A percentile compares a stretch with the other conserved stretches of the same genome.
Conservation (phyloP, 129 eudicot genomes). For the Mikania micrantha region DNA sequence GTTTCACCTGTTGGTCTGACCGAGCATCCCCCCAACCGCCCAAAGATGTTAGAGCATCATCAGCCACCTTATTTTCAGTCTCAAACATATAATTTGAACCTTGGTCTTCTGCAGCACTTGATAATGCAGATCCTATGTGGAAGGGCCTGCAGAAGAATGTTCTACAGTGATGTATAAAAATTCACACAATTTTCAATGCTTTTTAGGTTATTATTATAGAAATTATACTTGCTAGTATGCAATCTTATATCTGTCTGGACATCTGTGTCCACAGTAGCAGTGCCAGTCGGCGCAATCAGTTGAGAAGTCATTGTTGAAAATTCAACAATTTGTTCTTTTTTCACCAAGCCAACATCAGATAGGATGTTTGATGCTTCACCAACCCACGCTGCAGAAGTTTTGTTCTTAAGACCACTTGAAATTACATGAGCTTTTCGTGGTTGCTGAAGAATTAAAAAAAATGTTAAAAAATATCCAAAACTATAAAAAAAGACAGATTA, state of each 20-base stretch:
- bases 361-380: slow-evolving; percentile 34
- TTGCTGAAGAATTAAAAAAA: slow-evolving; percentile 33
- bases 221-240: slow-evolving; percentile 50
- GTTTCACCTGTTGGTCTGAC: slow-evolving; percentile 48
- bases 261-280: slow-evolving; percentile 47
- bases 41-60: slow-evolving; percentile 41
- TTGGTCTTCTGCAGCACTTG: slow-evolving; percentile 40
- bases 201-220: neutral
- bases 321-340: slow-evolving; percentile 39
- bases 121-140: slow-evolving; percentile 35
- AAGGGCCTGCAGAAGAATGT: slow-evolving; percentile 37
- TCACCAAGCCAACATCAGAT: slow-evolving; percentile 31
- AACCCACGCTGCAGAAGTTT: slow-evolving; percentile 22
- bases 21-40: slow-evolving; percentile 47
- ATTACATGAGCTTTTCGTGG: slow-evolving; percentile 43
- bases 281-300: slow-evolving; percentile 62
- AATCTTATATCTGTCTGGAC: slow-evolving; percentile 23
- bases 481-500: neutral
- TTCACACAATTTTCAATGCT: neutral
- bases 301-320: slow-evolving; percentile 40
- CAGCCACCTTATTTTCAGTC: slow-evolving; percentile 38
- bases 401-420: slow-evolving; percentile 21
- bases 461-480: neutral
- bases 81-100: slow-evolving; percentile 36
- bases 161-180: neutral